Conservation (phyloP, 2,329 filamentous ascomycete species). For the Neonectria coccinea region DNA sequence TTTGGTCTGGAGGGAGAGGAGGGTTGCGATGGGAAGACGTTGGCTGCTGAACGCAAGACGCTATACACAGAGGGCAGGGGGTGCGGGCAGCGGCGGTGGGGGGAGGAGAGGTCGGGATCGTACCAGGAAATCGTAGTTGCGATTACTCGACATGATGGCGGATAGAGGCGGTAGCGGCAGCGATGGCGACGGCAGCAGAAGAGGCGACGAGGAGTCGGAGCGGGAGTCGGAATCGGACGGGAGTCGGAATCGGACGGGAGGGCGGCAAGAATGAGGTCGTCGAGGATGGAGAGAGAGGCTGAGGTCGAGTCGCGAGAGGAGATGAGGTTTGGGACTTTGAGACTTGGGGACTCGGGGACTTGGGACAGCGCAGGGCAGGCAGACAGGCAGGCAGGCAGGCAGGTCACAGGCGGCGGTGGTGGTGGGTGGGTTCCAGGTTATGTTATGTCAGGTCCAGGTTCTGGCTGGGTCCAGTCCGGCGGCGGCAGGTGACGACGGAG, state of each 20-base stretch:
- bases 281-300: slow-evolving; percentile 4
- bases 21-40: slow-evolving; percentile 13
- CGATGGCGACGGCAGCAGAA: slow-evolving; percentile 17
- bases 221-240: slow-evolving; percentile 25
- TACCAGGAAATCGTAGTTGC: slow-evolving; percentile 99
- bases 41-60: slow-evolving; percentile 8
- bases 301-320: slow-evolving; percentile 20
- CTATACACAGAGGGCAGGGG: slow-evolving; percentile 26
- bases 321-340: slow-evolving; percentile 15
- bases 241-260: slow-evolving; percentile 25
- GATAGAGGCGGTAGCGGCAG: slow-evolving; percentile 33
- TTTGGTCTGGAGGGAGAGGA: neutral
- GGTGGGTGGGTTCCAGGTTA: neutral
- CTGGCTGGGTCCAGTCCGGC: neutral
- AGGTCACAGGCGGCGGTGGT: neutral
- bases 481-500: slow-evolving; percentile 19
- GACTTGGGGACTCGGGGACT: slow-evolving; percentile 13
- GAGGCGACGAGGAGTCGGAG: slow-evolving; percentile 27
- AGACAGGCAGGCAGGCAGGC: neutral
- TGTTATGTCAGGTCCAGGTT: slow-evolving; percentile 13
- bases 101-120: slow-evolving; percentile 49
- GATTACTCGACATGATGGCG: slow-evolving; percentile 87
- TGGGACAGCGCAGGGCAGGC: slow-evolving; percentile 4
- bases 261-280: slow-evolving; percentile 22
- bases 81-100: slow-evolving; percentile 35